Percentiles rank a stretch among this genome's conserved stretches.
phyloP scores from a whole-genome alignment of 805 yeast species.

The Monosporozyma unispora region DNA sequence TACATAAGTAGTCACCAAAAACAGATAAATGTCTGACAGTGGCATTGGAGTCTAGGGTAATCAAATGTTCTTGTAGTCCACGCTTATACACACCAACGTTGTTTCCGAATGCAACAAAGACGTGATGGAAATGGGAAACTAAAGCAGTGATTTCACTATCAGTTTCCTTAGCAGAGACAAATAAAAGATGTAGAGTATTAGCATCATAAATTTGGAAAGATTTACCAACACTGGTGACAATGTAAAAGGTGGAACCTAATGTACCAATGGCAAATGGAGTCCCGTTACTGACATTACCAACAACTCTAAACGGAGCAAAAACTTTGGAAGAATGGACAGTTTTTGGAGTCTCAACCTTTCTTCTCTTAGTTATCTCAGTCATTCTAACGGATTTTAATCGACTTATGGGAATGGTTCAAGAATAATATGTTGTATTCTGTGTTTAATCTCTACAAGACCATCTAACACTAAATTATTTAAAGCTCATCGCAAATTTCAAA shows the following conservation, averaged over 20 bases:
- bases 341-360: conserved; percentile 9
- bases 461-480: not conserved
- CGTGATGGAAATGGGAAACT: conserved; percentile 74
- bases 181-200: conserved; percentile 70
- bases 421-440: not conserved
- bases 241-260: conserved; percentile 77
- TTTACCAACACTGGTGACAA: conserved; percentile 83
- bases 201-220: conserved; percentile 92
- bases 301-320: conserved; percentile 78
- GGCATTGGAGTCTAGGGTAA: conserved; percentile 28
- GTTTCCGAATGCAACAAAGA: conserved; percentile 67
- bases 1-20: conserved; percentile 75
- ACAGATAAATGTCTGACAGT: conserved; percentile 43
- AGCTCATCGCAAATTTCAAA: conserved; percentile 7
- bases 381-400: not conserved
- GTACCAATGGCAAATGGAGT: conserved; percentile 83
- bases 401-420: not conserved
- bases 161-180: conserved; percentile 77
- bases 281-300: conserved; percentile 85
- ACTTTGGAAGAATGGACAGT: conserved; percentile 40
- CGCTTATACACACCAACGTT: conserved; percentile 72
- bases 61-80: conserved; percentile 48
- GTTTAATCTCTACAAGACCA: not conserved
- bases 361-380: conserved; percentile 14
- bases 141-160: conserved; percentile 59